Conservation (phyloP, 2,329 filamentous ascomycete species). For the Aspergillus sergii region DNA sequence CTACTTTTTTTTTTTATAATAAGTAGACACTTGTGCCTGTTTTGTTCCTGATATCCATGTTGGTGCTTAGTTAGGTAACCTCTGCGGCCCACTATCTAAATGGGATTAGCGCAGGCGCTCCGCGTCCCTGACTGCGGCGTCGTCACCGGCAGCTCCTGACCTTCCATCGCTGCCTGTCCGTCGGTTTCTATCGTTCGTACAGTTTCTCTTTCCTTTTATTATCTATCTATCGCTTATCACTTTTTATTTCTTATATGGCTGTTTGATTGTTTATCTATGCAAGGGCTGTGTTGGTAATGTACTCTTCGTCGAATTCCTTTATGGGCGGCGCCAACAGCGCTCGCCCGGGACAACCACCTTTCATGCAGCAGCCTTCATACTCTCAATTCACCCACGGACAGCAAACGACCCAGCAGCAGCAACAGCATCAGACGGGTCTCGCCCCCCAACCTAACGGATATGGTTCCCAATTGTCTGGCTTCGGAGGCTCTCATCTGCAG, state of each 20-base stretch:
- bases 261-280: conserved; percentile 23
- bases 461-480: conserved; percentile 57
- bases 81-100: conserved; percentile 9
- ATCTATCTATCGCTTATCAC: conserved; percentile 9
- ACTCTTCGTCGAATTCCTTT: conserved; percentile 84
- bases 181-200: conserved; percentile 21
- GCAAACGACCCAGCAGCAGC: conserved; percentile 46
- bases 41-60: background rate
- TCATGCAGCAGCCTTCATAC: conserved; percentile 54
- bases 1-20: background rate
- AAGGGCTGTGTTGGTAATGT: conserved; percentile 63
- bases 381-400: conserved; percentile 43
- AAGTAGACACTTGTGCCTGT: background rate
- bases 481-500: conserved; percentile 58
- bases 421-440: conserved; percentile 57
- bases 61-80: background rate
- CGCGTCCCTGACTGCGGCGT: conserved; percentile 29
- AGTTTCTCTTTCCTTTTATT: conserved; percentile 14
- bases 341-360: conserved; percentile 66
- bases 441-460: conserved; percentile 59
- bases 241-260: background rate
- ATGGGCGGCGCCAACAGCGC: conserved; percentile 77
- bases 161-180: conserved; percentile 19
- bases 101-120: conserved; percentile 25
- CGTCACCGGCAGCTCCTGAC: conserved; percentile 35